phyloP scores from a whole-genome alignment of 768 basidiomycete species.

The Rhizopogon vinicolor region DNA sequence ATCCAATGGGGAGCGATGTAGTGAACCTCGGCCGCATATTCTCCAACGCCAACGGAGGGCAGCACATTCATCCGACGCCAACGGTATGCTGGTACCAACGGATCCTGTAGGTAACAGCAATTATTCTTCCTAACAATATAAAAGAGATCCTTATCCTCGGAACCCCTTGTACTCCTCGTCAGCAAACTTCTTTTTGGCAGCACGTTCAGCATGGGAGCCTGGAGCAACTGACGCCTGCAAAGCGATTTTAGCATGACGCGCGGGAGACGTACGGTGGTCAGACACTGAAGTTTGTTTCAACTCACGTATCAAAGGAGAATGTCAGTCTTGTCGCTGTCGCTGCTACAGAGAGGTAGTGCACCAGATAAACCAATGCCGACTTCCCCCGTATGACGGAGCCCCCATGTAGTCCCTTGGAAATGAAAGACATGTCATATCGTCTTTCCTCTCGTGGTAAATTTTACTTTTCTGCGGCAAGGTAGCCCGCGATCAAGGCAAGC shows the following conservation, averaged over 20 bases:
- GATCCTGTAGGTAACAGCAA: background rate
- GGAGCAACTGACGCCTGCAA: slow-evolving; percentile 64
- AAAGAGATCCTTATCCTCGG: background rate
- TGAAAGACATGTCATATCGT: too few species aligned
- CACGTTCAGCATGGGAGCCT: slow-evolving; percentile 39
- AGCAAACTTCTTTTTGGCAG: slow-evolving; percentile 52
- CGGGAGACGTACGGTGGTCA: background rate
- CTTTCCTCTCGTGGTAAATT: too few species aligned
- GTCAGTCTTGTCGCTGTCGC: slow-evolving; percentile 49
- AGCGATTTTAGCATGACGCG: background rate
- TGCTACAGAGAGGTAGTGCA: background rate
- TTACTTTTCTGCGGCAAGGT: too few species aligned
- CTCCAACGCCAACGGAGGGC: background rate
- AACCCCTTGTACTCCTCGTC: slow-evolving; percentile 51
- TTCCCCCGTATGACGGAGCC: too few species aligned
- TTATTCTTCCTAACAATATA: background rate
- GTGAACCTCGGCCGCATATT: background rate
- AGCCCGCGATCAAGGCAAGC: too few species aligned
- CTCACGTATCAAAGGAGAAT: slow-evolving; percentile 44
- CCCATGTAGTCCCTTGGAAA: too few species aligned
- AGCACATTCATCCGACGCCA: background rate
- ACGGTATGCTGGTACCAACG: background rate
- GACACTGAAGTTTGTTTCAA: background rate
- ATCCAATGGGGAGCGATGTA: background rate
- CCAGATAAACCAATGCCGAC: slow-evolving; percentile 18